Conservation (phyloP, 164 flowering plant genomes). For the Buxus sempervirens region DNA sequence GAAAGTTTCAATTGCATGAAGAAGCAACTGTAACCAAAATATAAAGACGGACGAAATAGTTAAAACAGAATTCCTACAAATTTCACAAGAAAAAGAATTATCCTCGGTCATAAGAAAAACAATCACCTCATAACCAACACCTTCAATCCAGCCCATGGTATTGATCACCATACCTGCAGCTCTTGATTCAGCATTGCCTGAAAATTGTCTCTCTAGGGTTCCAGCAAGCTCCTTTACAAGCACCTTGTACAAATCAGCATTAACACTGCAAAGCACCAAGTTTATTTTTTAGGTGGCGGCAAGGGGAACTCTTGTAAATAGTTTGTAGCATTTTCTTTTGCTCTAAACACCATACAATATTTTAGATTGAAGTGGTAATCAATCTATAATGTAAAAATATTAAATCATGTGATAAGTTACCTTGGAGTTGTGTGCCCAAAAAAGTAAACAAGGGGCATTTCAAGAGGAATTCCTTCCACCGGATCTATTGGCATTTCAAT, state of each 20-base stretch:
- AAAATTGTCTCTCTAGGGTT: conserved; percentile 71
- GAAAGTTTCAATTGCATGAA: conserved; percentile 81
- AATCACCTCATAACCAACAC: conserved; percentile 86
- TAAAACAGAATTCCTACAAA: not conserved
- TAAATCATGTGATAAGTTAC: conserved; percentile 24
- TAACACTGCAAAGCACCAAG: conserved; percentile 44
- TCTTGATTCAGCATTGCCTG: conserved; percentile 77
- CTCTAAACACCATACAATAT: not conserved
- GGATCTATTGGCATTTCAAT: conserved; percentile 94
- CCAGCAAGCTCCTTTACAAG: conserved; percentile 87
- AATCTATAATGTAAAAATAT: not conserved
- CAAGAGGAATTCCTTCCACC: conserved; percentile 96
- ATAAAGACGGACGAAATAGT: not conserved
- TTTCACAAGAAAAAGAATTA: not conserved
- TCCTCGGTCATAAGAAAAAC: not conserved
- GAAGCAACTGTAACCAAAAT: conserved; percentile 60
- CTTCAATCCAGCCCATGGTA: conserved; percentile 99
- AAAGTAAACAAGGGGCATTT: conserved; percentile 90
- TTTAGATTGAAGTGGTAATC: not conserved
- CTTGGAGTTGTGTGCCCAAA: conserved; percentile 87
- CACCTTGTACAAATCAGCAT: conserved; percentile 76
- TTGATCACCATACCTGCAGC: conserved; percentile 98
- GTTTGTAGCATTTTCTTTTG: not conserved
- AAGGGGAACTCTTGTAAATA: not conserved
- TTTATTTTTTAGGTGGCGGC: not conserved